Conservation (phyloP, 805 yeast genomes). For the Cyberlindnera meyerae region DNA sequence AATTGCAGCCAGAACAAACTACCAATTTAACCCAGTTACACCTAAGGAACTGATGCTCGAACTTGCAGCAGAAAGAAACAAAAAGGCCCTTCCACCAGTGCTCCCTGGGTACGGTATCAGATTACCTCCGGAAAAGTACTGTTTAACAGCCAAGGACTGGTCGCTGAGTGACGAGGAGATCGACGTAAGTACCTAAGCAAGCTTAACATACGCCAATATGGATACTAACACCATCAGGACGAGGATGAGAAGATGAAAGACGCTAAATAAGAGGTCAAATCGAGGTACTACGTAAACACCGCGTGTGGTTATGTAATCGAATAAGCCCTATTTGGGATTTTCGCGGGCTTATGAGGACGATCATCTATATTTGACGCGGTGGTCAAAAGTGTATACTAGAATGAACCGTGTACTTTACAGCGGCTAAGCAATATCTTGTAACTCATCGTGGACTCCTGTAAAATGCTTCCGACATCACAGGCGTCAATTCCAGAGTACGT, state of each 20-base stretch:
- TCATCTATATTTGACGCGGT: conserved; percentile 1
- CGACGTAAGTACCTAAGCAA: conserved; percentile 14
- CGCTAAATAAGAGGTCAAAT: too few relatives aligned
- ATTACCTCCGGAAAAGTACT: conserved; percentile 95
- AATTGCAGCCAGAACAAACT: conserved; percentile 89
- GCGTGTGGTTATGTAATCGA: too few relatives aligned
- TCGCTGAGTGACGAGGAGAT: conserved; percentile 48
- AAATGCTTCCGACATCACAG: conserved; percentile 30
- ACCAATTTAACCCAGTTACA: conserved; percentile 92
- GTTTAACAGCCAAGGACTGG: conserved; percentile 82
- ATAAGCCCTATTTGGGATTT: too few relatives aligned
- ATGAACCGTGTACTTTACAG: too few relatives aligned
- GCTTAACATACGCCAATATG: neutral
- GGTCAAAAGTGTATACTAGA: neutral
- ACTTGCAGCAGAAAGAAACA: conserved; percentile 87
- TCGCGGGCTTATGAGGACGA: too few relatives aligned
- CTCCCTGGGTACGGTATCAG: conserved; percentile 89
- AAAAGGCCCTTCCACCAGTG: conserved; percentile 85
- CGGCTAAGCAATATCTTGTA: too few relatives aligned
- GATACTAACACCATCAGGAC: conserved; percentile 13
- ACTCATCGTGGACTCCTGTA: too few relatives aligned
- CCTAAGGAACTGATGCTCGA: conserved; percentile 90
- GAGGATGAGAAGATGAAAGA: conserved; percentile 23
- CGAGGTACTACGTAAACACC: too few relatives aligned
- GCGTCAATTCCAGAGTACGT: conserved; percentile 62